phyloP scores from a whole-genome alignment of 441 rosid species.

The Francoa sonchifolia region DNA sequence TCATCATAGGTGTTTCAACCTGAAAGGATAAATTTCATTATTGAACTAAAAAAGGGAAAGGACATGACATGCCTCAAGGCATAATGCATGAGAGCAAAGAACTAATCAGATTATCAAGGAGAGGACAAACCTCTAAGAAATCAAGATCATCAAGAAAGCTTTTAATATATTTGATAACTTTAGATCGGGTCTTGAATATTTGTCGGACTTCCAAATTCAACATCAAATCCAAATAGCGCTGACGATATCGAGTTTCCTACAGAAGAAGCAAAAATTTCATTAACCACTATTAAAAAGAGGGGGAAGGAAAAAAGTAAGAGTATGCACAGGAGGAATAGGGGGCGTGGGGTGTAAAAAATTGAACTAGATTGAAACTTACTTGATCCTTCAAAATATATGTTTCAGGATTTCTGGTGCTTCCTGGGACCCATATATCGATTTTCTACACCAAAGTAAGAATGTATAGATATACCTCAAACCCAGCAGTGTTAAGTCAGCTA shows the following conservation, averaged over 20 bases:
- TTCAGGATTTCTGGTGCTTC: conserved; percentile 59
- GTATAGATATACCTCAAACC: neutral
- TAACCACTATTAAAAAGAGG: conserved; percentile 2
- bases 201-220: conserved; percentile 58
- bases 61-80: no score
- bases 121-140: conserved; percentile 51
- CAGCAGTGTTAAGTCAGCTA: neutral
- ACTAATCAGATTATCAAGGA: neutral
- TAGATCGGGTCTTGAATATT: conserved; percentile 54
- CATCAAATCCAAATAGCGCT: conserved; percentile 77
- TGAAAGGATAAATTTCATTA: conserved; percentile 7
- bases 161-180: conserved; percentile 35
- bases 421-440: conserved; percentile 51
- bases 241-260: conserved; percentile 81
- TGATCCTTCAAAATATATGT: conserved; percentile 65
- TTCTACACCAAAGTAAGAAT: conserved; percentile 28
- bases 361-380: conserved; percentile 23
- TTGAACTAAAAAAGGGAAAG: neutral
- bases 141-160: conserved; percentile 52
- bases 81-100: no score
- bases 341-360: no score
- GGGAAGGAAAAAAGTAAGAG: neutral
- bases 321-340: no score
- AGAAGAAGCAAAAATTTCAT: neutral
- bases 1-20: conserved; percentile 95